Base-by-base conservation (phyloP, 2,329 filamentous ascomycete species). In the Hypocrella siamensis region DNA sequence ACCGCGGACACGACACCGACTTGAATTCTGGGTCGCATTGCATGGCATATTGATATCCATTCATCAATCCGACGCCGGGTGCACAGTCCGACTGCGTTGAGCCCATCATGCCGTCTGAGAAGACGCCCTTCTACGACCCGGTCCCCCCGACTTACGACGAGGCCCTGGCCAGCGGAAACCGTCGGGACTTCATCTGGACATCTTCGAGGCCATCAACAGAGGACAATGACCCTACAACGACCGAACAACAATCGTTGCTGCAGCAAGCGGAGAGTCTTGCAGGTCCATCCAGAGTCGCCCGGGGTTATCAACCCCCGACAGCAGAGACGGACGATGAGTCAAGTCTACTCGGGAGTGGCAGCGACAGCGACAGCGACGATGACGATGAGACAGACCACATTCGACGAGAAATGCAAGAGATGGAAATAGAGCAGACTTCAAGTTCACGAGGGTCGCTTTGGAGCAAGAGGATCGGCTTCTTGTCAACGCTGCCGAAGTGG, bases 321-420 rank as follows among this genome's bases (percentile, higher is more conserved):
- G 85, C 88, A 39, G 80, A 90, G 53, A 66, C 60, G 2, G 85
- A 84, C 35, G 78, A 75, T 38, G 78, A 86, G 39, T 66, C 64
- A 36, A 63, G 63, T 41, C 48, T 63, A 17, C 60, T 70, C 54
- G 53, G 66, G 60, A 60, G 53, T 56, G 58, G 63, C 17, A 57
- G 53, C 17, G 60, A 63, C 18, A 58, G 54, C 16, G 60, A 39
- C 17, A 17, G 12, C 9, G 58, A 56, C 32, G 59, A 60, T 30
- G 51, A 52, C 26, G 66, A 53, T 19, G 67, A 80, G 41, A 72
- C 72, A 24, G 72, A 70, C 19, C 72, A 75, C 39, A 67, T 90
- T 44, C 75, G 82, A 39, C 70, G 79, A 42, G 82, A 90, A 56
- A 78, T 96, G 60, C 74, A 92, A 48, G 80, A 94, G 66, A 75